Evolutionary conservation across 805 yeast genomes (phyloP).

Genomic region (Cyberlindnera meyerae): DNA sequence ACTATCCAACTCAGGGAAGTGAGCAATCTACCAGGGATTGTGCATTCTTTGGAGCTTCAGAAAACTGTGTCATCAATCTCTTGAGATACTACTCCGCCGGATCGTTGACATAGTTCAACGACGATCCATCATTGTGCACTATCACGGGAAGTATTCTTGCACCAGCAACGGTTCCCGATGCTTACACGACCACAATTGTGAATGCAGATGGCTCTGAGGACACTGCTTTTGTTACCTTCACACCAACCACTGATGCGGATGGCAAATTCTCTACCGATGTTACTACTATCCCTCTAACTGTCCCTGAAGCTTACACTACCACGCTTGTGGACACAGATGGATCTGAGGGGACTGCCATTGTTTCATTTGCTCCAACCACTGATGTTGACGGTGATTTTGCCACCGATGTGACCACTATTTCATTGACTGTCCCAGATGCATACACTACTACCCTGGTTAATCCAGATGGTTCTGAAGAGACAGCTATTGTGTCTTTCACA

Average conservation of each 20-base stretch:
- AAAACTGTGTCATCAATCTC: no score
- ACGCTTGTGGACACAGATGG: background rate
- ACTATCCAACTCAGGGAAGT: no score
- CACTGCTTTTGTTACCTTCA: background rate
- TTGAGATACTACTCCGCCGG: no score
- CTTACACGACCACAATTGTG: background rate
- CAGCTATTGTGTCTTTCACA: background rate
- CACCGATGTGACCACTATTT: background rate
- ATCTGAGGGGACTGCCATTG: background rate
- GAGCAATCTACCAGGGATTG: no score
- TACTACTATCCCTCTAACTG: background rate
- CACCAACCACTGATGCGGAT: background rate
- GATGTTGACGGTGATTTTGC: background rate
- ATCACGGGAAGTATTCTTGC: no score
- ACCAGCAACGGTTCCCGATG: background rate
- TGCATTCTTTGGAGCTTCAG: no score
- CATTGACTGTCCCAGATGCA: background rate
- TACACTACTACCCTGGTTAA: background rate
- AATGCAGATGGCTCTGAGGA: background rate
- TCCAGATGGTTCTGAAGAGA: background rate
- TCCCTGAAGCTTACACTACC: background rate
- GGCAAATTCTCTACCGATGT: background rate
- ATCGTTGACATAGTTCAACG: no score
- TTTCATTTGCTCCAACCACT: background rate
- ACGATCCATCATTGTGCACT: no score